These are phyloP conservation scores for Wickerhamomyces alni DNA, from an alignment of 805 yeast genomes.

Conservation along the genomic window DNA sequence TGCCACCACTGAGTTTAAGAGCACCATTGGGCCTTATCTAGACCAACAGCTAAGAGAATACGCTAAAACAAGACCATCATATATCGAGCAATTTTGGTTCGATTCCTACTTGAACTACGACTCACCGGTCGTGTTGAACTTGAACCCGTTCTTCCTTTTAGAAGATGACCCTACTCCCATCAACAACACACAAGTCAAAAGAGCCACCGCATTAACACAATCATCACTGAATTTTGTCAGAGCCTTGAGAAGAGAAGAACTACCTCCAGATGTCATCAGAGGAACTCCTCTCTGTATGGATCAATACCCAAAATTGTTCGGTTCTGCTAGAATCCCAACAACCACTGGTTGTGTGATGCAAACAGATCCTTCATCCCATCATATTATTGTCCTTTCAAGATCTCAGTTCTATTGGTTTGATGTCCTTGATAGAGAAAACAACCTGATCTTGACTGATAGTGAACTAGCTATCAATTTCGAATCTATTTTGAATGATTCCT, in stretches of 20 bases:
- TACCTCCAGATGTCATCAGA: constrained; percentile 64
- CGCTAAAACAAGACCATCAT: constrained; percentile 60
- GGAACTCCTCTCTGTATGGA: constrained; percentile 81
- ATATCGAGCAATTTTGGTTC: constrained; percentile 92
- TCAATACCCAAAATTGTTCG: constrained; percentile 82
- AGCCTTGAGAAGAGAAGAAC: constrained; percentile 68
- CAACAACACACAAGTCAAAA: constrained; percentile 49
- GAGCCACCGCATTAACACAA: constrained; percentile 75
- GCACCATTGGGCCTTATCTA: constrained; percentile 47
- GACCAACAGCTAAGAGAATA: constrained; percentile 63
- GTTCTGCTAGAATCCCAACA: constrained; percentile 83
- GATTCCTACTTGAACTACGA: constrained; percentile 86
- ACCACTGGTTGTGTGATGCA: constrained; percentile 80
- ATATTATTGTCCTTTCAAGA: constrained; percentile 73
- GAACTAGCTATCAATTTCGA: constrained; percentile 72
- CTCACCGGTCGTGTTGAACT: constrained; percentile 84
- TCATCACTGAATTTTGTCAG: constrained; percentile 76
- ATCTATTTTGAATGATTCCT: constrained; percentile 71
- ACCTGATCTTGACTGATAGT: constrained; percentile 65
- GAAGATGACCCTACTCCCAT: constrained; percentile 82
- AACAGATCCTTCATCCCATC: constrained; percentile 68
- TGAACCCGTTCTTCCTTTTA: constrained; percentile 83
- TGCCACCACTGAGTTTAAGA: constrained; percentile 53
- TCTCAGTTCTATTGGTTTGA: constrained; percentile 96
- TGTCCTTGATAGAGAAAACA: constrained; percentile 69